These are phyloP conservation scores for Herpetomonas tarakana DNA, from an alignment of 208 protist genomes.

Conservation along the genomic window DNA sequence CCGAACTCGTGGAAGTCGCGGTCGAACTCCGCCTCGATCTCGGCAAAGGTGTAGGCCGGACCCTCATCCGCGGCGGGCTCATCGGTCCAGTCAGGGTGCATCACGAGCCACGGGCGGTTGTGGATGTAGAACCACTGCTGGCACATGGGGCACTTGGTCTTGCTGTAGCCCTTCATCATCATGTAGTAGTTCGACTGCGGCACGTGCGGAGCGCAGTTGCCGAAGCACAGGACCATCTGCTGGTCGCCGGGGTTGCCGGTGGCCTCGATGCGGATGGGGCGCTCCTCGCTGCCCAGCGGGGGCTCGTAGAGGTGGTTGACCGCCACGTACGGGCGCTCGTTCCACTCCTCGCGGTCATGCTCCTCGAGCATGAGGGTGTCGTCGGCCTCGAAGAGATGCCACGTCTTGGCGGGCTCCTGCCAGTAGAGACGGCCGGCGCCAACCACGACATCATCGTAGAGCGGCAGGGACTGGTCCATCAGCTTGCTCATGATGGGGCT, in stretches of 20 bases:
- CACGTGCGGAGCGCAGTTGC: slow-evolving; percentile 88
- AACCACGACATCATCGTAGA: slow-evolving; percentile 86
- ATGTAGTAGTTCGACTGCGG: slow-evolving; percentile 90
- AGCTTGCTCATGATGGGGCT: slow-evolving; percentile 88
- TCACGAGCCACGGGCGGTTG: slow-evolving; percentile 88
- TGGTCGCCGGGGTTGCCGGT: slow-evolving; percentile 84
- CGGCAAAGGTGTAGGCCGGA: slow-evolving; percentile 84
- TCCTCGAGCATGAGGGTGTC: slow-evolving; percentile 90
- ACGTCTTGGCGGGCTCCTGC: slow-evolving; percentile 86
- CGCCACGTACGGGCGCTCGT: slow-evolving; percentile 83
- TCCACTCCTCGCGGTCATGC: slow-evolving; percentile 91
- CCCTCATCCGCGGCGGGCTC: slow-evolving; percentile 87
- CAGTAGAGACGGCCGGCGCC: slow-evolving; percentile 79
- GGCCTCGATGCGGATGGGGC: slow-evolving; percentile 81
- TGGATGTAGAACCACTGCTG: slow-evolving; percentile 90
- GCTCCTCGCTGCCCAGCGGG: slow-evolving; percentile 84
- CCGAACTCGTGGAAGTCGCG: slow-evolving; percentile 90
- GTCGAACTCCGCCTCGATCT: slow-evolving; percentile 91
- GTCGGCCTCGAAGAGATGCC: slow-evolving; percentile 86
- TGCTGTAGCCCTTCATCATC: slow-evolving; percentile 90
- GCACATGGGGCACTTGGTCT: slow-evolving; percentile 88
- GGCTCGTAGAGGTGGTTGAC: slow-evolving; percentile 91
- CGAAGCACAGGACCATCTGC: slow-evolving; percentile 84
- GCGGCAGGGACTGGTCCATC: slow-evolving; percentile 82
- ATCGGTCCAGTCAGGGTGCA: slow-evolving; percentile 92